Conservation (phyloP, 2,329 filamentous ascomycete species). For the Fusarium incarnatum region DNA sequence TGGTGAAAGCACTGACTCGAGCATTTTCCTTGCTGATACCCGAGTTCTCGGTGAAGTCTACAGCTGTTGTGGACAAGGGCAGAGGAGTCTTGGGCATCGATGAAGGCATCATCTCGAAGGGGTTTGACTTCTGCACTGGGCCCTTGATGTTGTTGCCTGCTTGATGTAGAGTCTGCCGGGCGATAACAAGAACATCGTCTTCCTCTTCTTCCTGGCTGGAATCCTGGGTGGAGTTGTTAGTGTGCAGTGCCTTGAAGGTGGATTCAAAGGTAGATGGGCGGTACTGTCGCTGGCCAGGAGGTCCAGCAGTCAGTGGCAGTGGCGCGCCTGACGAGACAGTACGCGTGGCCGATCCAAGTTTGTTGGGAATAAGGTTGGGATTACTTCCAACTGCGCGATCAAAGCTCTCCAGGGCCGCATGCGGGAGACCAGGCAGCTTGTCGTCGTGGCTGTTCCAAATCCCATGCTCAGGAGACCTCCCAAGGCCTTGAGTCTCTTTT, state of each 20-base stretch:
- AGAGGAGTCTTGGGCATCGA: constrained; percentile 1
- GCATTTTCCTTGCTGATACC: not conserved
- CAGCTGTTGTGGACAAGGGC: not conserved
- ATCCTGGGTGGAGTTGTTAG: constrained; percentile 40
- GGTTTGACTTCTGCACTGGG: constrained; percentile 17
- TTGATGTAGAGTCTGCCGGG: constrained; percentile 39
- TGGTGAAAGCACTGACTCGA: not conserved
- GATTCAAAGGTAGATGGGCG: constrained; percentile 58
- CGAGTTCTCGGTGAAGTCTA: constrained; percentile 1
- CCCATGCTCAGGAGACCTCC: constrained; percentile 21
- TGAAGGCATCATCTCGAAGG: constrained; percentile 13
- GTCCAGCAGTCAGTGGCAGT: constrained; percentile 65
- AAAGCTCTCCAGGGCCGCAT: constrained; percentile 17
- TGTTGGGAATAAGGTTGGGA: constrained; percentile 21
- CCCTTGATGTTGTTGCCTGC: constrained; percentile 38
- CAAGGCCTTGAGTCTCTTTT: constrained; percentile 23
- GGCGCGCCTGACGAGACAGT: constrained; percentile 57
- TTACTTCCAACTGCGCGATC: constrained; percentile 31
- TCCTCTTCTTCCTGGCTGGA: constrained; percentile 46
- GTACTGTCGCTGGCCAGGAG: constrained; percentile 65
- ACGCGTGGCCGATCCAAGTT: constrained; percentile 37
- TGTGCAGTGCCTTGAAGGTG: constrained; percentile 51
- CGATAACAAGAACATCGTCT: constrained; percentile 40
- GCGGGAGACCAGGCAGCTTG: constrained; percentile 11
- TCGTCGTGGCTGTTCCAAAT: constrained; percentile 14